These are phyloP conservation scores for Cryptococcus sp. DNA, from an alignment of 1,284 basidiomycete genomes.

Conservation along the genomic window DNA sequence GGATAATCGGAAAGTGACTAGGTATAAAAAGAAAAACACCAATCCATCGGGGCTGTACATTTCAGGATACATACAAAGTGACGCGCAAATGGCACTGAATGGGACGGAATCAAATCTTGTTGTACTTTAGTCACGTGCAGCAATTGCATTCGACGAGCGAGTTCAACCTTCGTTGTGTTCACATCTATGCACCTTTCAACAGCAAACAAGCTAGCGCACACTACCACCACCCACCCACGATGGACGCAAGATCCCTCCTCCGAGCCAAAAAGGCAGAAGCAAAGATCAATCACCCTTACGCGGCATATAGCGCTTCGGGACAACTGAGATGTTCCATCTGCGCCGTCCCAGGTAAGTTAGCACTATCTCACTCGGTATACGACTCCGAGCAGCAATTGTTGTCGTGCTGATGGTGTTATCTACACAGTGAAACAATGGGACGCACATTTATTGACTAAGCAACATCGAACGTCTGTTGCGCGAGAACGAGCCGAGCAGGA, in stretches of 20 bases:
- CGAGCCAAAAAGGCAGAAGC: constrained; percentile 52
- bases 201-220: too few species aligned
- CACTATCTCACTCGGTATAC: background rate
- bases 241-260: constrained; percentile 53
- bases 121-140: too few species aligned
- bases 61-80: too few species aligned
- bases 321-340: constrained; percentile 51
- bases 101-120: too few species aligned
- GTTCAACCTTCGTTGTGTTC: too few species aligned
- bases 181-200: too few species aligned
- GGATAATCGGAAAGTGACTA: too few species aligned
- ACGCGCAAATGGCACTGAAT: too few species aligned
- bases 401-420: background rate
- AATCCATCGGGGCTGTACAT: too few species aligned
- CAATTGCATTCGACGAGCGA: too few species aligned
- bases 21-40: too few species aligned
- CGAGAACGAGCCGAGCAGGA: constrained; percentile 43
- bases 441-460: constrained; percentile 52
- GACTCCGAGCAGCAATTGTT: background rate
- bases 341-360: constrained; percentile 47
- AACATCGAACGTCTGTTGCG: constrained; percentile 48
- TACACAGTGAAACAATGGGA: constrained; percentile 53
- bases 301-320: constrained; percentile 43
- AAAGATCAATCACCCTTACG: constrained; percentile 48
- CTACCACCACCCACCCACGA: constrained; percentile 5